Base-by-base conservation (phyloP, 768 basidiomycete genomes). In the Boletus sensibilis region DNA sequence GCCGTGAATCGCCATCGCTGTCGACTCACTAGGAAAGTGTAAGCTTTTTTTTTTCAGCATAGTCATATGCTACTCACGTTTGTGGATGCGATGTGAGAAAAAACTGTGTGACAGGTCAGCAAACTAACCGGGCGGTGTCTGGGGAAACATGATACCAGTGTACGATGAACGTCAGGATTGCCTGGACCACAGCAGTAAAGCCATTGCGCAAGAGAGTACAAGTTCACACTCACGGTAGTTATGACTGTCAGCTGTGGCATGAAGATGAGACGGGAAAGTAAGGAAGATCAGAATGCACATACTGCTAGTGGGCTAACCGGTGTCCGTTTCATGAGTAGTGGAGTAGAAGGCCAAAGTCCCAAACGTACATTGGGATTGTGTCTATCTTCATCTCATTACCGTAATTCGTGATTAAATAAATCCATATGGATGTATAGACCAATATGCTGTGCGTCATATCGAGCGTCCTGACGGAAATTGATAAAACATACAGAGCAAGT, bases 121-220 rank as follows among this genome's bases (percentile, higher is more conserved):
- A 37, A 13, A 38, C 18, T n/a, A 20, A 10, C 4, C 12, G 11
- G 18, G 18, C 13, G 18, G 34, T 23, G 5, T 37, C 7, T 5
- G 13, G 1, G 21, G 11, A 23, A 38, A 43, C 14, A n/a, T 50
- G 73, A 31, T 56, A 81, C 79, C 80, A 78, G 55, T 82, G 81
- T 5, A 82, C 80, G 25, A 81, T 70, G 49, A 81, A 76, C 0
- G 80, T 82, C 31, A 80, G 67, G 25, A 78, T 61, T 1, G 79
- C 80, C 79, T 60, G 74, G 74, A 70, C 0, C 71, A 65, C 21
- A 70, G 50, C 2, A 48, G 31, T 60, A 25, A 50, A 47, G 12
- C 4, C 27, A 25, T 2, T 23, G 34, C 10, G 12, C 18, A 50
- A 35, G 37, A 41, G 2, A 29, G 7, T n/a, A 37, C 5, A 12